Conservation (phyloP, 2,329 filamentous ascomycete genomes). For the Curvularia hawaiiensis region DNA sequence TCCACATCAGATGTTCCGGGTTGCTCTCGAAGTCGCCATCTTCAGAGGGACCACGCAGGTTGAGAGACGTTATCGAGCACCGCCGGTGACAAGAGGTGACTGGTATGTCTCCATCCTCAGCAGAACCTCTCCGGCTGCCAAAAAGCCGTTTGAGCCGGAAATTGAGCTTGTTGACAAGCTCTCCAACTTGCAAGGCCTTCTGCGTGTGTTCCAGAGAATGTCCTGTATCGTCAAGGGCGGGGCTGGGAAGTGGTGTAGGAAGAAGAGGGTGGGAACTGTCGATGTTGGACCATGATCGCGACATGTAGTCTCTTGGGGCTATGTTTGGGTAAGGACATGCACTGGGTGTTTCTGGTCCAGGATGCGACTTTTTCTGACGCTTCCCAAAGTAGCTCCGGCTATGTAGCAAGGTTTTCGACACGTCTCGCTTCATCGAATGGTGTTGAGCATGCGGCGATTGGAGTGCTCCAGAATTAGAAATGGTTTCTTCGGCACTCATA, state of each 20-base stretch:
- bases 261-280: slow-evolving; percentile 4
- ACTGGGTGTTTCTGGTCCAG: neutral
- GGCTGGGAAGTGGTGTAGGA: slow-evolving; percentile 6
- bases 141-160: slow-evolving; percentile 6
- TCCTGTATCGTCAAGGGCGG: neutral
- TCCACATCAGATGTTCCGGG: neutral
- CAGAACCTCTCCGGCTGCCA: slow-evolving; percentile 7
- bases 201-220: neutral
- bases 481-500: slow-evolving; percentile 3
- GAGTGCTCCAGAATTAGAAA: neutral
- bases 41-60: neutral
- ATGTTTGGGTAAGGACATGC: neutral
- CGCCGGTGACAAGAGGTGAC: neutral
- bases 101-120: neutral
- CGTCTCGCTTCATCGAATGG: slow-evolving; percentile 4
- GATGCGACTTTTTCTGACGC: slow-evolving; percentile 1
- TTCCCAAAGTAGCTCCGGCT: slow-evolving; percentile 4
- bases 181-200: slow-evolving; percentile 9
- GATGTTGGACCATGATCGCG: slow-evolving; percentile 1
- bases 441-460: slow-evolving; percentile 1
- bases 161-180: slow-evolving; percentile 9
- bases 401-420: slow-evolving; percentile 6
- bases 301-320: slow-evolving; percentile 4
- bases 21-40: neutral
- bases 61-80: slow-evolving; percentile 1